Evolutionary conservation across 768 basidiomycete species (phyloP), one percentile per base, ranked within the genome.

Genomic region (Boletus reticuloceps): DNA sequence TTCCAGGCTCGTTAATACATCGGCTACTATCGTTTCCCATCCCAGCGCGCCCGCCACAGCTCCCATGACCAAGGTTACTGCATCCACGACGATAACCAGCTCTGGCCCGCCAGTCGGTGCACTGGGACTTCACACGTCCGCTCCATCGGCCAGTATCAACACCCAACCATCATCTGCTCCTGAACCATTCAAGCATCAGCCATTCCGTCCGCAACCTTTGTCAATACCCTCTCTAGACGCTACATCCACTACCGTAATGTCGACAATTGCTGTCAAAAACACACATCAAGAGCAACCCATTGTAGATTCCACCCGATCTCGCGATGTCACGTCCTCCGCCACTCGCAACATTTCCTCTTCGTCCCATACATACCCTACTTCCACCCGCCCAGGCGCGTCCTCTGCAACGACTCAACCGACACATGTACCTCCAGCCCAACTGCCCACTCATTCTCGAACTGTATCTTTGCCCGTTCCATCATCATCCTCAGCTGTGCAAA

Each of bases 391-490:
- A 20, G 53, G 47, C n/a, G 38, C 51, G 34, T 57, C 64, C 34
- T 56, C 62, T 40, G 34, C 64, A 53, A 54, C 32, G 42, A 62
- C 51, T 50, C 62, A 60, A 53, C 67, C 61, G n/a, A 55, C 51
- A 47, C 56, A 66, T 52, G 59, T 62, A 58, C 42, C 53, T 37
- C 52, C 65, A 55, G 46, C 42, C 13, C 72, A 69, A 54, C 52
- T 58, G 10, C 50, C 57, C 40, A 40, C 44, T 43, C 77, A 78
- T 53, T 58, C 73, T 29, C 75, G 73, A 56, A 64, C 71, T 56
- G 67, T 62, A 62, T 77, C 77, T 25, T 51, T 75, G 43, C 77
- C 75, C 37, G 56, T 53, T 13, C 44, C 64, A 41, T 41, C 68
- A 6, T 50, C 53, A 46, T 59, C 62, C 38, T 47, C 62, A 7